Conservation (phyloP, 441 rosid species). For the Populus trichocarpa region DNA sequence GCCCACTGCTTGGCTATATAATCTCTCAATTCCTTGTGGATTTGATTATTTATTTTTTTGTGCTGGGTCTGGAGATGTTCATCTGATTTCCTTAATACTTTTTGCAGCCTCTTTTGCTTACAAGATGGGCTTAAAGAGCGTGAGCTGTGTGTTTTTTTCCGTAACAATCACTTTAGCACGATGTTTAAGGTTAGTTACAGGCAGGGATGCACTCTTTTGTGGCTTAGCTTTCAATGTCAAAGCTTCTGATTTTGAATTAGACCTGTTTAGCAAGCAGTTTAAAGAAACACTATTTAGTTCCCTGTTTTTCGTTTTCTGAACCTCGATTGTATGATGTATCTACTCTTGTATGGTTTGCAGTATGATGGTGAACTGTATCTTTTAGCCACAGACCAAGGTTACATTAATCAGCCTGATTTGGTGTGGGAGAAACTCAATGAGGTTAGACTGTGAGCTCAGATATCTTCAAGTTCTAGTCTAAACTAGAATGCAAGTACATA, state of each 20-base stretch:
- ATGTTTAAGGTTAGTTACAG: conserved; percentile 85
- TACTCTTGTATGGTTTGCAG: too few relatives aligned
- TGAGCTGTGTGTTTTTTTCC: conserved; percentile 95
- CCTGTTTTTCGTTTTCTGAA: background rate
- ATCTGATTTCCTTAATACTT: conserved; percentile 5
- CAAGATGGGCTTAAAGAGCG: conserved; percentile 95
- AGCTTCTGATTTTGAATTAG: conserved; percentile 6
- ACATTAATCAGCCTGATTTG: conserved; percentile 82
- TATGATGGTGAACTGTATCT: conserved; percentile 93
- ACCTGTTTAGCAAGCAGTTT: conserved; percentile 1
- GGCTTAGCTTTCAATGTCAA: background rate
- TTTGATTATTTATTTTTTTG: conserved; percentile 7
- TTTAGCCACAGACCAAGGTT: conserved; percentile 97
- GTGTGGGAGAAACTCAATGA: conserved; percentile 97
- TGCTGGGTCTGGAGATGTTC: background rate
- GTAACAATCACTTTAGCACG: conserved; percentile 97
- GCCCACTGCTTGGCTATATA: conserved; percentile 17
- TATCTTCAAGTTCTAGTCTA: conserved; percentile 1
- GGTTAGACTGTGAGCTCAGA: conserved; percentile 38
- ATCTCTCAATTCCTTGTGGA: conserved; percentile 16
- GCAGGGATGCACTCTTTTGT: conserved; percentile 9
- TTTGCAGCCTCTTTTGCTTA: conserved; percentile 76
- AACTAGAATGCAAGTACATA: background rate
- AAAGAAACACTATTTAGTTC: conserved; percentile 3
- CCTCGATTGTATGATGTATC: background rate